These are phyloP conservation scores for Scolecobasidium constrictum DNA, from an alignment of 2,329 filamentous ascomycete species.

Conservation along the genomic window DNA sequence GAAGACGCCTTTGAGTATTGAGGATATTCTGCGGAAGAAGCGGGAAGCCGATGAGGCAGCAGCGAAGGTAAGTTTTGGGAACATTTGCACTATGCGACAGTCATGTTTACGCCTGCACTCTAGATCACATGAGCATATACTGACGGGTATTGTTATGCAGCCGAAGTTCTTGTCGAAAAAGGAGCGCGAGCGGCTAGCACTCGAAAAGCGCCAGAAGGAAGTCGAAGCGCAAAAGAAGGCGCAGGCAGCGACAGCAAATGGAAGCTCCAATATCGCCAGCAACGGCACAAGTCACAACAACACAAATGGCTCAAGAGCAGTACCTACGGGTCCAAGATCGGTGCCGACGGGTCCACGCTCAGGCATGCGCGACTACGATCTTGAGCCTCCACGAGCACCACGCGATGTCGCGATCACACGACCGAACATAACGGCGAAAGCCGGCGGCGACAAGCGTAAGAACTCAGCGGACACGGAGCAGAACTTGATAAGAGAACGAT, in stretches of 20 bases:
- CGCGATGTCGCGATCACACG: constrained; percentile 25
- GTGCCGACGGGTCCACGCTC: constrained; percentile 39
- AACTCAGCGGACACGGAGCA: constrained; percentile 55
- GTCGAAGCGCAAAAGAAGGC: constrained; percentile 49
- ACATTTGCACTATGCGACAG: constrained; percentile 4
- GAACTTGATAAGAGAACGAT: constrained; percentile 64
- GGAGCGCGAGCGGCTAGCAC: constrained; percentile 66
- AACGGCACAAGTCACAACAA: background rate
- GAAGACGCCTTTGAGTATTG: constrained; percentile 61
- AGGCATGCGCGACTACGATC: constrained; percentile 29
- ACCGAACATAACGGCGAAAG: constrained; percentile 10
- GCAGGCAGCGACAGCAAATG: constrained; percentile 11
- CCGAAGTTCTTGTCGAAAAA: constrained; percentile 80
- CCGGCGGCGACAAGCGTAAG: constrained; percentile 21
- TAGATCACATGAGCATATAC: constrained; percentile 12
- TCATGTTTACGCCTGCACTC: constrained; percentile 16
- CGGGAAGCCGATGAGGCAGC: constrained; percentile 75
- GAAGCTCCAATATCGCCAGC: background rate
- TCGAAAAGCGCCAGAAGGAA: constrained; percentile 67
- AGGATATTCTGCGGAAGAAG: constrained; percentile 77
- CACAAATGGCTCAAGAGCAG: constrained; percentile 12
- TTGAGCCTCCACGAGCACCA: constrained; percentile 39
- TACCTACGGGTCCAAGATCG: constrained; percentile 64
- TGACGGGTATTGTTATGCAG: constrained; percentile 24
- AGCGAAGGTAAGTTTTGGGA: constrained; percentile 47